Evolutionary conservation across 1,284 basidiomycete genomes (phyloP), one percentile per base, ranked within the genome.

Genomic region (Pseudozyma pruni): DNA sequence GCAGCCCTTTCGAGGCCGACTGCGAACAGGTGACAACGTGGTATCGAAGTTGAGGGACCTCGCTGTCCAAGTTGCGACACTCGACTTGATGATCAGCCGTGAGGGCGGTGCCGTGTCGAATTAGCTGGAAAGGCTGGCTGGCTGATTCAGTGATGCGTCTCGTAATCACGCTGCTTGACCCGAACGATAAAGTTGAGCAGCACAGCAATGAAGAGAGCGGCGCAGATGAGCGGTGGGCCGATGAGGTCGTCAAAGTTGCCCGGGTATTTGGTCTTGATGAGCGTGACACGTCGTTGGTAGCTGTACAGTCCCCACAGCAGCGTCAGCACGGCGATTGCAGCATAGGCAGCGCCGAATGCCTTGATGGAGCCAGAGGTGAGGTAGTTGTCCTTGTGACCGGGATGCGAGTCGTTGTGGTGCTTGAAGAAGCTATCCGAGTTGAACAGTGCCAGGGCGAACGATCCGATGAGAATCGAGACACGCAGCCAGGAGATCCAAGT

Each of bases 401-500:
- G 58, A 35, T 66, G 55, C 8, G 71, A 23, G 13, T 56, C 50
- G 34, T 60, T 41, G 62, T 77, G 75, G 17, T 75, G 52, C 41
- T 72, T 54, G 52, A 79, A 81, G 54, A 74, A 81, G n/a, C 77
- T 50, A 11, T 92, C 91, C 0, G 90, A 88, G 78, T 95, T 94
- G 86, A 91, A 94, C 2, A 98, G 86, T 0, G 92, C 94, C 17
- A 95, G 85, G 0, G 94, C 87, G 37, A 98, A 88, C 0, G 92
- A 90, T 5, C 90, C 93, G 55, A 97, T 86, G 19, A 98, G 86
- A 39, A 98, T 85, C 4, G 91, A 88, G 50, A 92, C 89, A 72
- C 91, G 92, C 47, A 96, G 85, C 88, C 94, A 97, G 0, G 94
- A 88, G 46, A 96, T 87, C 91, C 92, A 96, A 3, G 94, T 81